A percentile compares a stretch with the other conserved stretches of the same genome.
These are phyloP conservation scores for Saturnispora saitoi DNA, from an alignment of 805 yeast genomes.

Conservation along the genomic window DNA sequence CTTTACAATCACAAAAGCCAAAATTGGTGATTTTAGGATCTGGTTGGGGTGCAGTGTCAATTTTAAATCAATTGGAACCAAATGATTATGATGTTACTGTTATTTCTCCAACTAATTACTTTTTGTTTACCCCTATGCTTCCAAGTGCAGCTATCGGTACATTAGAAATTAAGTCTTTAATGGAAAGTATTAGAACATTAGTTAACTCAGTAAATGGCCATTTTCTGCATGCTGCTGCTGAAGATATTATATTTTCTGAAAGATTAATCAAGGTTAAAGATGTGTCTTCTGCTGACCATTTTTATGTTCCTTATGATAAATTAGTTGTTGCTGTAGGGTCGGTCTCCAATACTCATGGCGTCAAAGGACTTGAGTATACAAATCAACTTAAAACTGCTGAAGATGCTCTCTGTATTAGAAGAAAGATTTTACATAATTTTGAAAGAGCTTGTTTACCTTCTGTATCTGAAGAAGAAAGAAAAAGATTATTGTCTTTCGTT, in stretches of 20 bases:
- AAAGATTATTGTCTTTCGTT: conserved; percentile 75
- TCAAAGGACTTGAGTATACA: conserved; percentile 89
- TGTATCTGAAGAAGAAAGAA: conserved; percentile 60
- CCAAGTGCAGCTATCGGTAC: conserved; percentile 96
- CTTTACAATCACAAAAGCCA: conserved; percentile 47
- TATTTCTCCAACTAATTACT: conserved; percentile 90
- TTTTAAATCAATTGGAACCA: conserved; percentile 77
- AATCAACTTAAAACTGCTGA: conserved; percentile 82
- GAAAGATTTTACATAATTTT: conserved; percentile 71
- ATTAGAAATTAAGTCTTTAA: conserved; percentile 79
- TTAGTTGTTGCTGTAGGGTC: conserved; percentile 92
- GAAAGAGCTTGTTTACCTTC: conserved; percentile 83
- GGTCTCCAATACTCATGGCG: conserved; percentile 87
- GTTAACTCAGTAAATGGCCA: conserved; percentile 70
- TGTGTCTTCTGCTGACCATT: conserved; percentile 34
- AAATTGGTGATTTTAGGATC: conserved; percentile 73
- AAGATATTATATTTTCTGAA: conserved; percentile 62
- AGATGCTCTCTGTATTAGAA: conserved; percentile 78
- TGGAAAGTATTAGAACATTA: conserved; percentile 84
- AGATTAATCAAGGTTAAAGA: conserved; percentile 57
- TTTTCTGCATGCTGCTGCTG: conserved; percentile 85
- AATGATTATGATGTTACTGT: conserved; percentile 80
- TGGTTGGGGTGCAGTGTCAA: conserved; percentile 91
- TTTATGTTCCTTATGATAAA: conserved; percentile 61
- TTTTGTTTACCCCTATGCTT: conserved; percentile 85